Evolutionary conservation across 179 eudicot genomes (phyloP).

Genomic region (Gypsophila paniculata): DNA sequence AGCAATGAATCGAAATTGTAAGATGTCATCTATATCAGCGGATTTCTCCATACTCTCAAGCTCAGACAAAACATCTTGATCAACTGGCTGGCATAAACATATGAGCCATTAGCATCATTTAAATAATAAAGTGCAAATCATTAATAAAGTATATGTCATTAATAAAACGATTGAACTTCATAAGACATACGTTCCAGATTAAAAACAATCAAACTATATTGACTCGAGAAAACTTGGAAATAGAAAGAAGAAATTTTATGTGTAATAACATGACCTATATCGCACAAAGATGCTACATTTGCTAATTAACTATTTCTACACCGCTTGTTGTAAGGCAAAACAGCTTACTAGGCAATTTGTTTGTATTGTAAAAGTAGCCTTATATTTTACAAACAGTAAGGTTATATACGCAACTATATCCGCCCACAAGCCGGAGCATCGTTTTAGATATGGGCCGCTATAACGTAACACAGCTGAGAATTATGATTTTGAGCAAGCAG

Average conservation of each 20-base stretch:
- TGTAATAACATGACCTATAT: background rate
- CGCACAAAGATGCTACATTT: background rate
- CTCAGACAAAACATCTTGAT: conserved; percentile 49
- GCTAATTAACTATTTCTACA: background rate
- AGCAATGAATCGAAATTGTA: conserved; percentile 69
- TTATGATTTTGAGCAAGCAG: too few species aligned
- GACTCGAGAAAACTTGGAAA: background rate
- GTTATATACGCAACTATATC: too few species aligned
- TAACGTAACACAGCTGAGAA: too few species aligned
- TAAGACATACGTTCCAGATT: background rate
- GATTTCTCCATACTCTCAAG: conserved; percentile 88
- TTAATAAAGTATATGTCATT: too few species aligned
- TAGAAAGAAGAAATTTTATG: background rate
- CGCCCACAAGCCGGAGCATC: too few species aligned
- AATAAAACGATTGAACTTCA: background rate
- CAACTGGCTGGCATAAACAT: conserved; percentile 47
- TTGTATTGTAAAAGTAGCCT: too few species aligned
- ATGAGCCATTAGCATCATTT: background rate
- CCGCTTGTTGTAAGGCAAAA: background rate
- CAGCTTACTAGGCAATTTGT: background rate
- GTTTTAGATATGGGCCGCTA: too few species aligned
- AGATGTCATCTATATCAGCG: conserved; percentile 75
- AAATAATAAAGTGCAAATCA: background rate
- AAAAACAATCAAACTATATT: background rate
- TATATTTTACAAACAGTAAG: too few species aligned